A percentile compares a stretch with the other conserved stretches of the same genome.
Evolutionary conservation across 768 basidiomycete species (phyloP).

Genomic region (Tulasnella sp.): DNA sequence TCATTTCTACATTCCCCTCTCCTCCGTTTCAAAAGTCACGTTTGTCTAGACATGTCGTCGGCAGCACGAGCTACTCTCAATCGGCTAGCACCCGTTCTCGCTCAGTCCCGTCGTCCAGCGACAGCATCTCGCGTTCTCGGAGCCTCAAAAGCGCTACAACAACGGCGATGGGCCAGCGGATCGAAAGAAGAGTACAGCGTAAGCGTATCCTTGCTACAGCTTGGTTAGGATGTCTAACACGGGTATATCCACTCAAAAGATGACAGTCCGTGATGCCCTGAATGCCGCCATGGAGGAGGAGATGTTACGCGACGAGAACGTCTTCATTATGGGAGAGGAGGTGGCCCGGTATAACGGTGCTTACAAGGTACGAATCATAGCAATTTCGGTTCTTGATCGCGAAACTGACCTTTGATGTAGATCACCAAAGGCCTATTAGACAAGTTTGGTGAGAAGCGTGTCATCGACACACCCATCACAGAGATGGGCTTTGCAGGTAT

Average conservation of each 20-base stretch:
- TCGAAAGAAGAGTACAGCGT: not conserved
- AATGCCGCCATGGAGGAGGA: constrained; percentile 99
- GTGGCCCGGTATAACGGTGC: constrained; percentile 98
- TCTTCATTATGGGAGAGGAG: constrained; percentile 95
- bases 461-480: constrained; percentile 93
- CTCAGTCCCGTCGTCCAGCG: constrained; percentile 33
- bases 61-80: constrained; percentile 52
- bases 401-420: constrained; percentile 32
- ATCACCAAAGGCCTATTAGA: constrained; percentile 97
- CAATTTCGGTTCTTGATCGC: not conserved
- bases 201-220: not conserved
- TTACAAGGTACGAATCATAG: constrained; percentile 58
- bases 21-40: constrained; percentile 24
- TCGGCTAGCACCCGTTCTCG: constrained; percentile 46
- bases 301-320: constrained; percentile 90
- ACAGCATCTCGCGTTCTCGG: constrained; percentile 24
- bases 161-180: constrained; percentile 21
- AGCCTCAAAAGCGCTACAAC: constrained; percentile 7
- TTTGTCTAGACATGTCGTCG: constrained; percentile 33
- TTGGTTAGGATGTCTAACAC: not conserved
- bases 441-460: constrained; percentile 98
- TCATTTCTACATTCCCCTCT: constrained; percentile 10
- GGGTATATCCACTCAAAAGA: constrained; percentile 35
- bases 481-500: constrained; percentile 99
- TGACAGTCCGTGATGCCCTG: constrained; percentile 97